These are phyloP conservation scores for Ophiocordyceps robertsii DNA, from an alignment of 2,329 filamentous ascomycete genomes.

Conservation along the genomic window DNA sequence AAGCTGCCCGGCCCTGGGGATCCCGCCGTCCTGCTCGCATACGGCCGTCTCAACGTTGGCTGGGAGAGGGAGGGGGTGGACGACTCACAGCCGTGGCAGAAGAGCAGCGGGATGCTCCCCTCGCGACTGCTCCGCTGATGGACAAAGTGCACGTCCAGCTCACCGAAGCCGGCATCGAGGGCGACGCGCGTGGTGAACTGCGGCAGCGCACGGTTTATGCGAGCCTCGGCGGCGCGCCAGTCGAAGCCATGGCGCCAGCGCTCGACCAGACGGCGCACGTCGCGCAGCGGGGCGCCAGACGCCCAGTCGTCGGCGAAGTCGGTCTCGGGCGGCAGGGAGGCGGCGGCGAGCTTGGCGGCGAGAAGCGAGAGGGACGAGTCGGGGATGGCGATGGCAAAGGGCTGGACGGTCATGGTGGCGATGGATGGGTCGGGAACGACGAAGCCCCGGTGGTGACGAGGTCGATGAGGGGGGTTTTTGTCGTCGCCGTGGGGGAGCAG, in stretches of 20 bases:
- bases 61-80: too few species aligned
- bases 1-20: constrained; percentile 54
- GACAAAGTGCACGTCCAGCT: constrained; percentile 50
- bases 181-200: constrained; percentile 40
- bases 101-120: constrained; percentile 49
- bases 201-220: constrained; percentile 41
- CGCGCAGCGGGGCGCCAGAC: constrained; percentile 17
- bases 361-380: constrained; percentile 16
- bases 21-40: neutral
- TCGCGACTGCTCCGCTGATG: constrained; percentile 37
- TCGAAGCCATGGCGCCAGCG: constrained; percentile 37
- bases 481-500: too few species aligned
- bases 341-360: constrained; percentile 15
- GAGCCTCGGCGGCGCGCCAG: constrained; percentile 45
- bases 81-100: constrained; percentile 19
- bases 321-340: constrained; percentile 15
- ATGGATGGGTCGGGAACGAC: too few species aligned
- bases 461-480: too few species aligned
- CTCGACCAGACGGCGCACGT: constrained; percentile 19
- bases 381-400: constrained; percentile 21
- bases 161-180: constrained; percentile 40
- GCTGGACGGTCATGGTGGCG: constrained; percentile 13
- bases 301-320: constrained; percentile 19
- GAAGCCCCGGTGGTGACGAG: too few species aligned
- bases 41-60: neutral